These are phyloP conservation scores for Pseudogymnoascus verrucosus DNA, from an alignment of 2,329 filamentous ascomycete genomes.

Conservation along the genomic window DNA sequence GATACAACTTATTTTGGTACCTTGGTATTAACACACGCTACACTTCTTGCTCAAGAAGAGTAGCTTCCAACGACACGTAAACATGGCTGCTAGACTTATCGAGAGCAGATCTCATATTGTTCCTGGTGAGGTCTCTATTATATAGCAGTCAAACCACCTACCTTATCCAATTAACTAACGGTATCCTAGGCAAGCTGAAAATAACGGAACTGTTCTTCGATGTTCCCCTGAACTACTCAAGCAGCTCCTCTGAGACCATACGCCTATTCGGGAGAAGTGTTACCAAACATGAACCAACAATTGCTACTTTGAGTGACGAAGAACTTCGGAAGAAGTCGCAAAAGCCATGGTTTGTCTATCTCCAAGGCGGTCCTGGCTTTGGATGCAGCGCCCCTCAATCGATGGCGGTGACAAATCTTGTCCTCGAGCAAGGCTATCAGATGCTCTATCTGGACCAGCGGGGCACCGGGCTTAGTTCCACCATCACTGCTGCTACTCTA, in stretches of 20 bases:
- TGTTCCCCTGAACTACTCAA: conserved; percentile 71
- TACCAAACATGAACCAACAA: conserved; percentile 52
- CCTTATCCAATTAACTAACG: neutral
- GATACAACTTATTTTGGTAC: neutral
- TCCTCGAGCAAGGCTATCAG: conserved; percentile 76
- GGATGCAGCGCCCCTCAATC: conserved; percentile 69
- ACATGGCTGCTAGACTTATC: conserved; percentile 20
- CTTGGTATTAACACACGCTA: neutral
- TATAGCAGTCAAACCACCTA: conserved; percentile 17
- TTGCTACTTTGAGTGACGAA: conserved; percentile 30
- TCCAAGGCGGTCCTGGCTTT: conserved; percentile 81
- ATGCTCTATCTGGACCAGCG: conserved; percentile 83
- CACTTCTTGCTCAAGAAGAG: neutral
- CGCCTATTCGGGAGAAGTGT: conserved; percentile 72
- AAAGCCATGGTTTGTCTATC: conserved; percentile 59
- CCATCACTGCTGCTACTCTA: conserved; percentile 67
- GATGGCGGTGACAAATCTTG: conserved; percentile 58
- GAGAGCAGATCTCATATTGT: conserved; percentile 36
- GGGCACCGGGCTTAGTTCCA: conserved; percentile 77
- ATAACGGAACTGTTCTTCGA: conserved; percentile 81
- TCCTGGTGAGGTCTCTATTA: conserved; percentile 23
- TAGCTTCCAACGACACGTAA: neutral
- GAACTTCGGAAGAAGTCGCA: conserved; percentile 36
- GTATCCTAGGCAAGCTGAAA: conserved; percentile 55
- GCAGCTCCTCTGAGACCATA: conserved; percentile 52